These are phyloP conservation scores for Abrus pulchellus DNA, from an alignment of 306 rosid genomes.

Conservation along the genomic window DNA sequence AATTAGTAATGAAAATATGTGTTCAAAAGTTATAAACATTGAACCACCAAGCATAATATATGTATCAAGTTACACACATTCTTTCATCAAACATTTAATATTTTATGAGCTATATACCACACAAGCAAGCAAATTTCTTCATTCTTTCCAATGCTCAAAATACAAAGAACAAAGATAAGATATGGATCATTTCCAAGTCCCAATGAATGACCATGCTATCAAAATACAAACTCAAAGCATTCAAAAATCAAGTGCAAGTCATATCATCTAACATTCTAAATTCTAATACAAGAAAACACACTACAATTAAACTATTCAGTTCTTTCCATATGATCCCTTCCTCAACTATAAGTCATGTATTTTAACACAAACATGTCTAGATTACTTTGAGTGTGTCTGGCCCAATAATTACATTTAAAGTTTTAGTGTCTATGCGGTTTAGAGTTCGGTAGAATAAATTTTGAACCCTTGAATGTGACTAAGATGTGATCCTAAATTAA, in stretches of 20 bases:
- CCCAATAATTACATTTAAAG: neutral
- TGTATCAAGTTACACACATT: constrained; percentile 3
- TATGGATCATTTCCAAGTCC: constrained; percentile 31
- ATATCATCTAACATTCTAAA: constrained; percentile 5
- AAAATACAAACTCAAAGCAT: neutral
- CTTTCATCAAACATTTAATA: constrained; percentile 4
- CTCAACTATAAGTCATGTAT: constrained; percentile 3
- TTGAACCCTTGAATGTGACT: no score
- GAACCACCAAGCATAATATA: neutral
- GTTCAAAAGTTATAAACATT: no score
- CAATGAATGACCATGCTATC: neutral
- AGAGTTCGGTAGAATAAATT: no score
- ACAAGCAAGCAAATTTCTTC: neutral
- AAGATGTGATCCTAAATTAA: no score
- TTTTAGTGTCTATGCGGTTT: neutral
- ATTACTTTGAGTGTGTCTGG: neutral
- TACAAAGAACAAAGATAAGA: constrained; percentile 19
- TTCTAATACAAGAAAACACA: constrained; percentile 13
- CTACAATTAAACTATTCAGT: constrained; percentile 6
- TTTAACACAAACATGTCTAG: neutral
- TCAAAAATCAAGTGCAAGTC: constrained; percentile 11
- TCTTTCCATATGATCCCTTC: constrained; percentile 19
- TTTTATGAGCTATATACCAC: neutral
- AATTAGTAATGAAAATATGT: constrained; percentile 39
- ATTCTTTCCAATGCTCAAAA: constrained; percentile 23